phyloP scores from a whole-genome alignment of 176 grass and related monocot genomes.

The Oryza glumipatula region DNA sequence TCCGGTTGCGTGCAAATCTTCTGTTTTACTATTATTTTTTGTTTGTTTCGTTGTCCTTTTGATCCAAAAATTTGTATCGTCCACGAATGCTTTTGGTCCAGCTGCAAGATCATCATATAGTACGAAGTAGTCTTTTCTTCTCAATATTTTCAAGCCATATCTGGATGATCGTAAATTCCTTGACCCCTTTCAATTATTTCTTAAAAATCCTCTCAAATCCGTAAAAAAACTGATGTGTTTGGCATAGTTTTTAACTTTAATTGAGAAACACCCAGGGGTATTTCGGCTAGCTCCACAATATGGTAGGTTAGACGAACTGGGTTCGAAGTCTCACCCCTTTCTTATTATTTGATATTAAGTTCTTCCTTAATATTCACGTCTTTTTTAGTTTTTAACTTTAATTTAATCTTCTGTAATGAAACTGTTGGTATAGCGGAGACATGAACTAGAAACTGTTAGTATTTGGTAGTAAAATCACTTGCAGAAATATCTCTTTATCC shows the following conservation, averaged over 20 bases:
- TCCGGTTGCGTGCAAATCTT: background rate
- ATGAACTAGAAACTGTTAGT: background rate
- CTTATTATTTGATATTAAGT: too few species aligned
- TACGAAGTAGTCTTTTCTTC: background rate
- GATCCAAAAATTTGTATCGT: background rate
- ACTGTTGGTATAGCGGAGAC: background rate
- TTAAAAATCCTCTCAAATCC: background rate
- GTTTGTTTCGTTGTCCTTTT: background rate
- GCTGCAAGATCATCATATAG: background rate
- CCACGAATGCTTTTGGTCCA: background rate
- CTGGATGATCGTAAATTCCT: background rate
- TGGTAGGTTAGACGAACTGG: too few species aligned
- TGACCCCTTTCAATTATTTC: background rate
- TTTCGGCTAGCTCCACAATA: too few species aligned
- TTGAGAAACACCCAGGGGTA: too few species aligned
- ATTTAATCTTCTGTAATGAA: background rate
- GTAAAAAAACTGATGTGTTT: background rate
- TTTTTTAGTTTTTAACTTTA: background rate
- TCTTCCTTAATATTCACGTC: too few species aligned
- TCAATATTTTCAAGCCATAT: background rate
- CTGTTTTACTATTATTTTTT: background rate
- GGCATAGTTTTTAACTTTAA: background rate
- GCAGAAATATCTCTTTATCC: background rate
- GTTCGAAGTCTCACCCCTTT: too few species aligned
- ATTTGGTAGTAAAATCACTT: background rate